A percentile compares a stretch with the other conserved stretches of the same genome.
phyloP scores from a whole-genome alignment of 2,329 filamentous ascomycete species.

The Clonostachys rhizophaga region DNA sequence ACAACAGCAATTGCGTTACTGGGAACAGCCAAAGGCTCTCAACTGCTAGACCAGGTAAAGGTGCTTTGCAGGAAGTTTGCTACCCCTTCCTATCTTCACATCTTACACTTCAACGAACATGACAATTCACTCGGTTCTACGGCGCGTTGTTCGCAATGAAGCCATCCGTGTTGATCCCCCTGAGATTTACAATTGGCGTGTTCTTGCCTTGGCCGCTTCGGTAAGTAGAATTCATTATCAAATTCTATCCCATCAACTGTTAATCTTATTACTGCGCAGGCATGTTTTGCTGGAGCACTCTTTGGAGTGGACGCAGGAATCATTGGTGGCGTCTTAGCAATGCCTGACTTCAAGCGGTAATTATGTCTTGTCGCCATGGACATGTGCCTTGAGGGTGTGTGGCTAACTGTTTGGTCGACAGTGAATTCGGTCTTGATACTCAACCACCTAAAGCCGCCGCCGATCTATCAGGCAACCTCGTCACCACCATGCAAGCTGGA shows the following conservation, averaged over 20 bases:
- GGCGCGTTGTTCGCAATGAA: conserved; percentile 45
- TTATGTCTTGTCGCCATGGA: too few relatives aligned
- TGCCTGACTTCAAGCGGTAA: conserved; percentile 15
- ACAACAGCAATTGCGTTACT: too few relatives aligned
- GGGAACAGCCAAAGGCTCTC: too few relatives aligned
- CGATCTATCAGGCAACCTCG: conserved; percentile 15
- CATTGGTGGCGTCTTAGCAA: conserved; percentile 17
- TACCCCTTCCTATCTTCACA: background rate
- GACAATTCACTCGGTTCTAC: conserved; percentile 11
- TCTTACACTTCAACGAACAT: conserved; percentile 1
- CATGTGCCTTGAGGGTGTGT: background rate
- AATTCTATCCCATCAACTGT: background rate
- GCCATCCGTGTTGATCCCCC: conserved; percentile 62
- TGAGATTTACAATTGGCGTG: conserved; percentile 67
- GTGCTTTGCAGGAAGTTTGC: too few relatives aligned
- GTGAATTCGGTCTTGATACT: conserved; percentile 14
- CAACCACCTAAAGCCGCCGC: conserved; percentile 6
- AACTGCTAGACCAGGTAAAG: too few relatives aligned
- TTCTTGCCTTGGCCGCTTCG: conserved; percentile 59
- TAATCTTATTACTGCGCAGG: background rate
- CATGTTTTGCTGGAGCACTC: conserved; percentile 9
- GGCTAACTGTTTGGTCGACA: background rate
- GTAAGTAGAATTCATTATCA: conserved; percentile 16
- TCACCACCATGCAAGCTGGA: conserved; percentile 19
- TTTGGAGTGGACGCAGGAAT: conserved; percentile 19